These are phyloP conservation scores for Entonaema liquescens DNA, from an alignment of 495 filamentous ascomycete genomes.

Conservation along the genomic window DNA sequence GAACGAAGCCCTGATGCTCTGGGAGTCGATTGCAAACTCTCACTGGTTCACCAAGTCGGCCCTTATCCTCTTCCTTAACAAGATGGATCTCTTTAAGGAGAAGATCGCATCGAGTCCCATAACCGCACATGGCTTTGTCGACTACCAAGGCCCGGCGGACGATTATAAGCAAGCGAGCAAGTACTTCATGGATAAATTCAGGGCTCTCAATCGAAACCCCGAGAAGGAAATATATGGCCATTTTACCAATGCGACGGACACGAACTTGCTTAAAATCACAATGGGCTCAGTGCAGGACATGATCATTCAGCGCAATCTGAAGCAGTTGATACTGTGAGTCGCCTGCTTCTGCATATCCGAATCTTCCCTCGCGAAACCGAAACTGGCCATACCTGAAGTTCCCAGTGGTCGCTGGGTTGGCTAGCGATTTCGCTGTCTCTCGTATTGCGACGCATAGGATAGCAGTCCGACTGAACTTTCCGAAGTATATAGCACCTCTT, in stretches of 20 bases:
- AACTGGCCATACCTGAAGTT: slow-evolving; percentile 37
- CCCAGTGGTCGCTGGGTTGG: slow-evolving; percentile 34
- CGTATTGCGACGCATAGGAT: slow-evolving; percentile 24
- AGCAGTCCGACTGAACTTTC: slow-evolving; percentile 47
- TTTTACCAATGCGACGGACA: slow-evolving; percentile 94
- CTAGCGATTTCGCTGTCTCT: slow-evolving; percentile 34
- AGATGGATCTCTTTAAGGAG: slow-evolving; percentile 96
- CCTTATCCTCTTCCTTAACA: slow-evolving; percentile 98
- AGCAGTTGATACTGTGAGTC: slow-evolving; percentile 89
- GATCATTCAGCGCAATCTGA: slow-evolving; percentile 98
- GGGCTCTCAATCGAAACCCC: slow-evolving; percentile 82
- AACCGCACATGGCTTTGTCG: slow-evolving; percentile 86
- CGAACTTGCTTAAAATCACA: slow-evolving; percentile 93
- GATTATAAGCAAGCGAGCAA: slow-evolving; percentile 71
- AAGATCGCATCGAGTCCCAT: slow-evolving; percentile 85
- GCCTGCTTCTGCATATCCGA: slow-evolving; percentile 37
- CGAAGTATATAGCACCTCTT: slow-evolving; percentile 50
- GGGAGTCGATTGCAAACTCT: slow-evolving; percentile 96
- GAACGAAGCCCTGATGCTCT: slow-evolving; percentile 98
- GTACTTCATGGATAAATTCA: slow-evolving; percentile 92
- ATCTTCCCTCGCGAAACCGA: slow-evolving; percentile 33
- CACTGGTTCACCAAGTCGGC: slow-evolving; percentile 97
- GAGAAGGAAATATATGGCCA: slow-evolving; percentile 92
- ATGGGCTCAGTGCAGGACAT: slow-evolving; percentile 98
- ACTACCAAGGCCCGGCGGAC: slow-evolving; percentile 70